phyloP scores from a whole-genome alignment of 768 basidiomycete species.

The Hydnomerulius pinastri region DNA sequence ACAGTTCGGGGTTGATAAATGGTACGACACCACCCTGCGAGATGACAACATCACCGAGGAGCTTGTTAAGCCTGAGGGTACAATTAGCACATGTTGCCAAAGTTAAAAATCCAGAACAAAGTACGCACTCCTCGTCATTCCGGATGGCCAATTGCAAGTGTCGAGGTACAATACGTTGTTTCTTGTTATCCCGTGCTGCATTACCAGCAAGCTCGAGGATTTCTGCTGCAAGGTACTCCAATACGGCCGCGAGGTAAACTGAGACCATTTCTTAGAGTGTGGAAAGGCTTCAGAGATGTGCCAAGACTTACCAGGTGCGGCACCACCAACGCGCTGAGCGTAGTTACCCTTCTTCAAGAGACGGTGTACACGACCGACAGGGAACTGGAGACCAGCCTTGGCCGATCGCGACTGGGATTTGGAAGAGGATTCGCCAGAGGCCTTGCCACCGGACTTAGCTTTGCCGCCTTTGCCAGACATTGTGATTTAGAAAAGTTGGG shows the following conservation, averaged over 20 bases:
- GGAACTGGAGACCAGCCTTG: slow-evolving; percentile 46
- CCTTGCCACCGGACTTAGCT: slow-evolving; percentile 69
- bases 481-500: slow-evolving; percentile 9
- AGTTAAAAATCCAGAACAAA: background rate
- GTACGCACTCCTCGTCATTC: slow-evolving; percentile 53
- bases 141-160: slow-evolving; percentile 68
- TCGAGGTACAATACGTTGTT: slow-evolving; percentile 64
- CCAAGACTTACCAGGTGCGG: slow-evolving; percentile 43
- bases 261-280: background rate
- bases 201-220: slow-evolving; percentile 64
- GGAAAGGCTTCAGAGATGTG: background rate
- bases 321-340: slow-evolving; percentile 55
- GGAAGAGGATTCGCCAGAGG: slow-evolving; percentile 36
- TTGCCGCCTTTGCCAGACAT: slow-evolving; percentile 52
- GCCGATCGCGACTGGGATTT: slow-evolving; percentile 42
- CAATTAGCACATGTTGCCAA: background rate
- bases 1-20: slow-evolving; percentile 51
- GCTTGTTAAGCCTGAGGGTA: slow-evolving; percentile 35
- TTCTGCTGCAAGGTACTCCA: slow-evolving; percentile 64
- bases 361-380: slow-evolving; percentile 65
- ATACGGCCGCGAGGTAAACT: slow-evolving; percentile 63
- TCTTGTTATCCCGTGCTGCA: slow-evolving; percentile 56
- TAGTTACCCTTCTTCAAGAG: slow-evolving; percentile 62
- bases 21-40: slow-evolving; percentile 64
- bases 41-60: slow-evolving; percentile 53